Conservation (phyloP, 2,329 filamentous ascomycete genomes). For the Neonectria faginata region DNA sequence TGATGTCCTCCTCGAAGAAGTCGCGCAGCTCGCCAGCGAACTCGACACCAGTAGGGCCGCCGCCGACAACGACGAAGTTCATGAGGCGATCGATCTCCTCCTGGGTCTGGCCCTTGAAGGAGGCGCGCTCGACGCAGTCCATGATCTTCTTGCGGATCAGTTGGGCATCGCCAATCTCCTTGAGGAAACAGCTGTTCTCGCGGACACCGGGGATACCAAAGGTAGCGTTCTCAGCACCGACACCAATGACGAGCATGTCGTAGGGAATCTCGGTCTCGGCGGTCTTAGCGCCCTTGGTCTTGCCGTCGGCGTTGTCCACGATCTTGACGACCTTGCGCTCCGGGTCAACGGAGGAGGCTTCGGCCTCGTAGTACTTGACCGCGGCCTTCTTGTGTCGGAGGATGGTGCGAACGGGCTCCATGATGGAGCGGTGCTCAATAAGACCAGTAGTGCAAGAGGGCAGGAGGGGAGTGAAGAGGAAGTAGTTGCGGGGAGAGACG, state of each 20-base stretch:
- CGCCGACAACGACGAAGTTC: constrained; percentile 97
- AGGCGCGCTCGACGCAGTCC: constrained; percentile 98
- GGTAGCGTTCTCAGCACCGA: constrained; percentile 97
- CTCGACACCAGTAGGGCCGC: constrained; percentile 96
- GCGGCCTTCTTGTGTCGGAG: constrained; percentile 92
- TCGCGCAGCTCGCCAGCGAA: constrained; percentile 98
- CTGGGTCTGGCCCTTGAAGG: constrained; percentile 92
- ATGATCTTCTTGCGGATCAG: constrained; percentile 98
- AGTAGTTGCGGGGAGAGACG: constrained; percentile 98
- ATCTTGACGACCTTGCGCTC: constrained; percentile 90
- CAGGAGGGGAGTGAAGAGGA: constrained; percentile 97
- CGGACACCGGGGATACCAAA: constrained; percentile 97
- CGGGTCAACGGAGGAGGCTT: constrained; percentile 94
- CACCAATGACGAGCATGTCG: constrained; percentile 97
- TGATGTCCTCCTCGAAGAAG: constrained; percentile 98
- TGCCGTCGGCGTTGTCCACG: constrained; percentile 85
- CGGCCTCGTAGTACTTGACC: constrained; percentile 98
- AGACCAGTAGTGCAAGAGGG: constrained; percentile 97
- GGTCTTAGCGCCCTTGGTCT: constrained; percentile 74
- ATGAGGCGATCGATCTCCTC: constrained; percentile 94
- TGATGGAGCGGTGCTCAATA: constrained; percentile 99
- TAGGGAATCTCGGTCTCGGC: constrained; percentile 91
- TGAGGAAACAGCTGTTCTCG: constrained; percentile 97
- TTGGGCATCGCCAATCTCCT: constrained; percentile 97
- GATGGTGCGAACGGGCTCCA: constrained; percentile 98